Conservation (phyloP, 139 green algal species). For the Asterochloris erici region DNA sequence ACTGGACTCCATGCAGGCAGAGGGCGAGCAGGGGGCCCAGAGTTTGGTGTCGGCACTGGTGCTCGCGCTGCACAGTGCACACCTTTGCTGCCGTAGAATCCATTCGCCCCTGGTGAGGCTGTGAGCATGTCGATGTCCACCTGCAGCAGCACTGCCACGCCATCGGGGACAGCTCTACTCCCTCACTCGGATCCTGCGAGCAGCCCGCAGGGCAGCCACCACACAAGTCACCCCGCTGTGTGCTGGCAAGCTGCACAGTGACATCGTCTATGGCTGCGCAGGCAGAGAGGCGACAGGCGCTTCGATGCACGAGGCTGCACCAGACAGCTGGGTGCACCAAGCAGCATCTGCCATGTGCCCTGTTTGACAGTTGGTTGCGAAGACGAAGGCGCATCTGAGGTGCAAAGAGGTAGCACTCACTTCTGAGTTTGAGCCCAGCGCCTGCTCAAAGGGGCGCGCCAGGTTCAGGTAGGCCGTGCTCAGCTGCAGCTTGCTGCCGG, state of each 20-base stretch:
- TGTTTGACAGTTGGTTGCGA: too few species aligned
- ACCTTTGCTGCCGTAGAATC: slow-evolving; percentile 35
- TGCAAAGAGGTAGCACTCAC: not conserved
- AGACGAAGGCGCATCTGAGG: not conserved
- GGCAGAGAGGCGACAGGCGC: too few species aligned
- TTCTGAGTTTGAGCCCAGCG: not conserved
- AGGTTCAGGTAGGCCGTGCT: slow-evolving; percentile 53
- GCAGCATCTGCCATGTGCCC: too few species aligned
- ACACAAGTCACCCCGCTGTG: too few species aligned
- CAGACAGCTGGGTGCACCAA: too few species aligned
- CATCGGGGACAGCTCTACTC: too few species aligned
- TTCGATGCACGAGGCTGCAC: too few species aligned
- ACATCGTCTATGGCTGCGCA: too few species aligned
- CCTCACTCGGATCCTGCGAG: too few species aligned
- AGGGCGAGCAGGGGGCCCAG: too few species aligned
- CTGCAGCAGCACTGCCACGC: not conserved
- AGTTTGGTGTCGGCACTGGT: not conserved
- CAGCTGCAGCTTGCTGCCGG: slow-evolving; percentile 25
- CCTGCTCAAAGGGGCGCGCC: slow-evolving; percentile 20
- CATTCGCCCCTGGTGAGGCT: slow-evolving; percentile 33
- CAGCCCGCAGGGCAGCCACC: too few species aligned
- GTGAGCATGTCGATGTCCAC: slow-evolving; percentile 28
- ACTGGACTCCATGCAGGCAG: not conserved
- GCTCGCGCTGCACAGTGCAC: not conserved
- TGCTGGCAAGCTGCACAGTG: too few species aligned